A percentile compares a stretch with the other conserved stretches of the same genome.
phyloP scores from a whole-genome alignment of 23 red algal genomes.

The Gracilaria caudata region DNA sequence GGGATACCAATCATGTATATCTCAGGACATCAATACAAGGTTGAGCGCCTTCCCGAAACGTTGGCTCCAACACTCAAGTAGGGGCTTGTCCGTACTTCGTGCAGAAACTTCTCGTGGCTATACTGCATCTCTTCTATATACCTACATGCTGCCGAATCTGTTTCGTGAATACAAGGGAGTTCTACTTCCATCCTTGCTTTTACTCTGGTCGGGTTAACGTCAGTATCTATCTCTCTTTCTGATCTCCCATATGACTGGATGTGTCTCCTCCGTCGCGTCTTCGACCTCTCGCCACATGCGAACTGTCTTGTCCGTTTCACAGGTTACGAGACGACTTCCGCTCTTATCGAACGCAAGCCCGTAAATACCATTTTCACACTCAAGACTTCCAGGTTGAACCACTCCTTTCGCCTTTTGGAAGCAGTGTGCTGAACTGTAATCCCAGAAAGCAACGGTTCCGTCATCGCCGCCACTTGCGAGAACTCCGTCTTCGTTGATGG shows the following conservation, averaged over 20 bases:
- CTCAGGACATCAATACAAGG: conserved; percentile 86
- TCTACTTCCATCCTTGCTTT: too few species aligned
- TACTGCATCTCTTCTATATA: neutral
- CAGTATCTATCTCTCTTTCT: conserved; percentile 16
- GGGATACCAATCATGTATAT: conserved; percentile 99
- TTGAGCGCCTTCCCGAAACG: conserved; percentile 92
- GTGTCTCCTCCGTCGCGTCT: conserved; percentile 62
- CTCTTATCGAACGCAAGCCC: conserved; percentile 73
- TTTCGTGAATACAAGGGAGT: neutral
- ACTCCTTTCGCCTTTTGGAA: conserved; percentile 62
- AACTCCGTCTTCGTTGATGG: conserved; percentile 87
- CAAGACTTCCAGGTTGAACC: conserved; percentile 86
- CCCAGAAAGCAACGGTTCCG: conserved; percentile 83
- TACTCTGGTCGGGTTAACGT: neutral
- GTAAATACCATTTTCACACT: conserved; percentile 80
- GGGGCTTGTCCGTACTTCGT: neutral
- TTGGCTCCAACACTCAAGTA: conserved; percentile 64
- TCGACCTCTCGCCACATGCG: conserved; percentile 84
- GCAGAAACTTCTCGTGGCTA: neutral
- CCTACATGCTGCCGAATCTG: neutral
- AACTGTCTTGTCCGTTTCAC: conserved; percentile 89
- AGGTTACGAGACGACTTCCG: conserved; percentile 81
- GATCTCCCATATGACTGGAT: conserved; percentile 71
- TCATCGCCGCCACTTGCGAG: conserved; percentile 84
- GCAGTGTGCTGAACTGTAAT: conserved; percentile 70